Conservation (phyloP, 2,329 filamentous ascomycete genomes). For the Fusarium newnesense region DNA sequence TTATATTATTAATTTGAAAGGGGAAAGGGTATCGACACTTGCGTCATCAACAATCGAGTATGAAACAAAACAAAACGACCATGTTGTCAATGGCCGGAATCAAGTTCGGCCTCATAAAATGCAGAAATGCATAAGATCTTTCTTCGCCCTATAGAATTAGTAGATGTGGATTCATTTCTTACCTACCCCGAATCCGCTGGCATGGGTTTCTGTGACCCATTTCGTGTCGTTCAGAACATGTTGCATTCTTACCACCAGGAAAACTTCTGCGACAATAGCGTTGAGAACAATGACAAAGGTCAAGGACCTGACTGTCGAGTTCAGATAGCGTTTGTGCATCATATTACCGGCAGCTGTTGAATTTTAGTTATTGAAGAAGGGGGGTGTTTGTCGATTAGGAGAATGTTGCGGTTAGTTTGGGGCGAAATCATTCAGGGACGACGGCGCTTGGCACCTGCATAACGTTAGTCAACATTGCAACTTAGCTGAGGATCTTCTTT, state of each 20-base stretch:
- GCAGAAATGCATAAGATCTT: slow-evolving; percentile 8
- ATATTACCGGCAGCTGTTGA: slow-evolving; percentile 16
- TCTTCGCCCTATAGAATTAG: slow-evolving; percentile 35
- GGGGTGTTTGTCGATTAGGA: slow-evolving; percentile 8
- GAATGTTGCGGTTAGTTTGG: slow-evolving; percentile 33
- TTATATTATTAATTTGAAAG: slow-evolving; percentile 26
- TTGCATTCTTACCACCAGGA: slow-evolving; percentile 41
- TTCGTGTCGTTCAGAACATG: slow-evolving; percentile 5
- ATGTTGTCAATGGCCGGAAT: slow-evolving; percentile 3
- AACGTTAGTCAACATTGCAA: slow-evolving; percentile 44
- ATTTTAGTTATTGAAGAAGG: slow-evolving; percentile 15
- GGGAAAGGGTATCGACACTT: slow-evolving; percentile 41
- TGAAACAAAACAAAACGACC: slow-evolving; percentile 10
- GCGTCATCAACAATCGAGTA: slow-evolving; percentile 24
- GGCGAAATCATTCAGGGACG: slow-evolving; percentile 49
- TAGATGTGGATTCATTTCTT: slow-evolving; percentile 9
- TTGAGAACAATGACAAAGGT: slow-evolving; percentile 1
- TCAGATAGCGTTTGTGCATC: background rate
- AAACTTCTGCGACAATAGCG: slow-evolving; percentile 7
- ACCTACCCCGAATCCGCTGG: slow-evolving; percentile 28
- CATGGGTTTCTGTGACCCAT: background rate
- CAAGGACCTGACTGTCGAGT: background rate
- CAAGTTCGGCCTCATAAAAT: background rate
- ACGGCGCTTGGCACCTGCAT: slow-evolving; percentile 62
- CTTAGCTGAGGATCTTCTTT: too few relatives aligned